Base-by-base conservation (phyloP, 2,329 filamentous ascomycete species). In the Aspergillus japonicus region DNA sequence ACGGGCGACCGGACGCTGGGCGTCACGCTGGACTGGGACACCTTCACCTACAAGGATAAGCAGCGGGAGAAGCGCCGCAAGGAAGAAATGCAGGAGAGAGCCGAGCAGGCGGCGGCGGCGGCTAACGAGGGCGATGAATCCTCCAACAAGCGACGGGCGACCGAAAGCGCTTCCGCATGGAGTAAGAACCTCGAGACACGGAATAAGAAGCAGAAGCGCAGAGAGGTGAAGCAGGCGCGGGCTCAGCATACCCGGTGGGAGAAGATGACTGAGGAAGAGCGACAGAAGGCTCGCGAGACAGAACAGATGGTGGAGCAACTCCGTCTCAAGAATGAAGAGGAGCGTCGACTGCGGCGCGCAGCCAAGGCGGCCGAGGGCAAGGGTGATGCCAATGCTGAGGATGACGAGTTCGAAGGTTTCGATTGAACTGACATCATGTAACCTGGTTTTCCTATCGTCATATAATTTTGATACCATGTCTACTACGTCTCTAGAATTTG, bases 11-110 rank as follows among this genome's bases (percentile, higher is more conserved):
- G 83, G 63, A 83, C 79, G 23, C 78, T 88, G 2, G 82, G 83
- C 1, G 78, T 92, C 11, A 64, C 61, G 1, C 54, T 78, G 4
- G 85, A 92, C 72, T 88, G 89, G 83, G 82, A 88, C 48, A 80
- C 75, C 2, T 92, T 87, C 68, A 79, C 84, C 0, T 94, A 92
- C 77, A 87, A 87, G 69, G 90, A 94, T 67, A 89, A 88, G 71
- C 78, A 81, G 21, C 83, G 88, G 31, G 91, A 94, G 71, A 85
- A 86, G 69, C 83, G 84, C 44, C 82, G 90, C 16, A 79, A 81
- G 64, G 82, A 82, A 53, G 84, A 83, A 4, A 75, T 90, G 50
- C 75, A 76, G 24, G 81, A 83, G 60, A 61, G 51, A 47, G 79
- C 76, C n/a, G 77, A 78, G 49, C 71, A 76, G 39, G 74, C 73